These are phyloP conservation scores for Hypomyces rosellus DNA, from an alignment of 2,329 filamentous ascomycete genomes.

Conservation along the genomic window DNA sequence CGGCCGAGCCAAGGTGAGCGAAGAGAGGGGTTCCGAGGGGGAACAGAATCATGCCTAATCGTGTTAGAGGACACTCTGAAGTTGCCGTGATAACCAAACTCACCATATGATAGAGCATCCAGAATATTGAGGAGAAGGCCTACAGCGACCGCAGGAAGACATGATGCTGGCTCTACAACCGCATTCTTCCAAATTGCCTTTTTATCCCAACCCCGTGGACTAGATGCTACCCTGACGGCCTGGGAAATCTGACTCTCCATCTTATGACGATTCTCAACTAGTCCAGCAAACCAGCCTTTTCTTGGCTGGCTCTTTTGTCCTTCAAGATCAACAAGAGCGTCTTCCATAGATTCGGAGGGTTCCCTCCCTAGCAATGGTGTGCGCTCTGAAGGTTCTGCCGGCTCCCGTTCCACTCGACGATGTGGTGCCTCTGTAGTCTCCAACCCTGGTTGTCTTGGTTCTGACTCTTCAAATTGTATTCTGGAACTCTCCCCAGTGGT, in stretches of 20 bases:
- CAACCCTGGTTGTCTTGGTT: background rate
- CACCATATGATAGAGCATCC: constrained; percentile 89
- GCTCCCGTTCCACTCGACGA: constrained; percentile 9
- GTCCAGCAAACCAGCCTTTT: constrained; percentile 29
- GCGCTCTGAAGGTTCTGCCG: constrained; percentile 30
- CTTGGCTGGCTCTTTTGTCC: constrained; percentile 37
- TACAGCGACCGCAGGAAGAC: constrained; percentile 79
- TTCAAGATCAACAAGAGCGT: constrained; percentile 38
- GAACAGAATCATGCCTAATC: constrained; percentile 80
- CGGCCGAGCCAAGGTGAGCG: constrained; percentile 77
- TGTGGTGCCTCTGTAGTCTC: constrained; percentile 8
- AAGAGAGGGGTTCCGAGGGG: constrained; percentile 85
- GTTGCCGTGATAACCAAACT: constrained; percentile 16
- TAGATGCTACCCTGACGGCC: constrained; percentile 34
- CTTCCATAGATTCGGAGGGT: constrained; percentile 24
- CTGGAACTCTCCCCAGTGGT: too few relatives aligned
- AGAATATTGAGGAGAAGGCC: constrained; percentile 87
- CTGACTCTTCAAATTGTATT: background rate
- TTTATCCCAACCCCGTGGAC: constrained; percentile 67
- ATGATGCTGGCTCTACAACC: constrained; percentile 61
- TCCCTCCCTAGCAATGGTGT: constrained; percentile 41
- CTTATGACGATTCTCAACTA: constrained; percentile 25
- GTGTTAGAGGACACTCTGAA: constrained; percentile 9
- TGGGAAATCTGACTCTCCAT: constrained; percentile 26
- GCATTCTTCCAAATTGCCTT: constrained; percentile 57